Percentiles rank a stretch among this genome's conserved stretches.
phyloP scores from a whole-genome alignment of 2,329 filamentous ascomycete genomes.

The Pseudogymnoascus sp. region DNA sequence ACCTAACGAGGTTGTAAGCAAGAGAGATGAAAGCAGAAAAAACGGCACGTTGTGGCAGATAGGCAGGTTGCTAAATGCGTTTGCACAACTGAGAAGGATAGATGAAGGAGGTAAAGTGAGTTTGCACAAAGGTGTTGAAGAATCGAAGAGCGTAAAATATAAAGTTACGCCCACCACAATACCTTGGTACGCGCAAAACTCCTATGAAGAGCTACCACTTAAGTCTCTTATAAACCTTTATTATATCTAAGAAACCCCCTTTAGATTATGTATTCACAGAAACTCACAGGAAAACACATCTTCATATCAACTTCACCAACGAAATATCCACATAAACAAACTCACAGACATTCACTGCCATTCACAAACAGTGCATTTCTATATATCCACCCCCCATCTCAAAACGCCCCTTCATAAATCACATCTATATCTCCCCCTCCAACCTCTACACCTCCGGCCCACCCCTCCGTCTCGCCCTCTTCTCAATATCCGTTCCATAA shows the following conservation, averaged over 20 bases:
- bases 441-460: slow-evolving; percentile 9
- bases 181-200: too few relatives aligned
- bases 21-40: neutral
- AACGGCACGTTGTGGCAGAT: neutral
- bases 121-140: neutral
- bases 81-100: neutral
- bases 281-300: neutral
- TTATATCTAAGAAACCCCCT: neutral
- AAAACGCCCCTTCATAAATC: neutral
- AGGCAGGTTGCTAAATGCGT: neutral
- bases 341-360: too few relatives aligned
- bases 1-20: neutral
- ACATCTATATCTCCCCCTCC: neutral
- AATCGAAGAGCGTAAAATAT: neutral
- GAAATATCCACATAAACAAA: too few relatives aligned
- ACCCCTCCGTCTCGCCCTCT: slow-evolving; percentile 10
- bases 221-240: neutral
- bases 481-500: slow-evolving; percentile 30
- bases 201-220: too few relatives aligned
- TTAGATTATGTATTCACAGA: neutral
- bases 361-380: neutral
- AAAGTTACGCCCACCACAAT: neutral
- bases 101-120: neutral
- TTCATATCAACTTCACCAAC: neutral
- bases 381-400: neutral